Conservation (phyloP, 2,329 filamentous ascomycete species). For the Parascedosporium putredinis region DNA sequence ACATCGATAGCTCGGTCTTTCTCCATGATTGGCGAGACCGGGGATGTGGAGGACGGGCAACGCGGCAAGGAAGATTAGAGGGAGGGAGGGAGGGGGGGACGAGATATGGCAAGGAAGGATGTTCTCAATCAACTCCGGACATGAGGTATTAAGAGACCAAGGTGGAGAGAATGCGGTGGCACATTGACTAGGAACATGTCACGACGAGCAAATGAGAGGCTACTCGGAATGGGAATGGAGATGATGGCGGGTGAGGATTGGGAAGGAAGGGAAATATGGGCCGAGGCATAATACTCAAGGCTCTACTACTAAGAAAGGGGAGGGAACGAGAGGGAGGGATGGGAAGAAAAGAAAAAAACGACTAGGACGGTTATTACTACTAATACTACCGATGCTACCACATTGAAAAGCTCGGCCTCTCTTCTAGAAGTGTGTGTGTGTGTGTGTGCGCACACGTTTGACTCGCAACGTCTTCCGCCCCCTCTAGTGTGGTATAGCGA, state of each 20-base stretch:
- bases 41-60: neutral
- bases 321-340: neutral
- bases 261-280: constrained; percentile 1
- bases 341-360: neutral
- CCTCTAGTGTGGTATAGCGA: no score
- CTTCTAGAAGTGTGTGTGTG: no score
- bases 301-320: neutral
- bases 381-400: no score
- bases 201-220: neutral
- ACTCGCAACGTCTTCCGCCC: no score
- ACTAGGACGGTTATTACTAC: no score
- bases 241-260: neutral
- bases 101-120: neutral
- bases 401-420: no score
- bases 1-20: neutral
- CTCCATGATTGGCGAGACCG: neutral
- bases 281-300: constrained; percentile 1
- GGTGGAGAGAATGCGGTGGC: neutral
- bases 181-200: neutral
- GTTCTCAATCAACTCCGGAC: neutral
- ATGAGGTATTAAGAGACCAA: neutral
- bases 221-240: neutral
- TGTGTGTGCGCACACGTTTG: no score
- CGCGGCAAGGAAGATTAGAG: neutral
- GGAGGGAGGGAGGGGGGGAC: neutral